Evolutionary conservation across 2,329 filamentous ascomycete species (phyloP).

Genomic region (Fusarium sp.): DNA sequence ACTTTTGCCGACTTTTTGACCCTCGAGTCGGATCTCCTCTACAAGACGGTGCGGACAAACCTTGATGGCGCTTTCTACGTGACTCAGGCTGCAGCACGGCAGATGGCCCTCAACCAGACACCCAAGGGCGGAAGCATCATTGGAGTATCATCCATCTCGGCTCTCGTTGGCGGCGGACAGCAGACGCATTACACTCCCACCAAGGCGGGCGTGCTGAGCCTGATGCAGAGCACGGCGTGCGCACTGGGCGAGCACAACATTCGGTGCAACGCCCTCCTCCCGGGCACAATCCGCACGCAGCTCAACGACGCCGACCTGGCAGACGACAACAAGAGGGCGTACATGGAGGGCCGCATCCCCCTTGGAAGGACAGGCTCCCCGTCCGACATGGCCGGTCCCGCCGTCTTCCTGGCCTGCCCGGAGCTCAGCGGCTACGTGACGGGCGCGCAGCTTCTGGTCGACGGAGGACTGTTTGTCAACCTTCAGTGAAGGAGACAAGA

Average conservation of each 20-base stretch:
- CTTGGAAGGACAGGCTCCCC: constrained; percentile 79
- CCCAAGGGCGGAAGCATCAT: constrained; percentile 84
- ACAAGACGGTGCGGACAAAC: constrained; percentile 81
- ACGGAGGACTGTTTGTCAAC: constrained; percentile 92
- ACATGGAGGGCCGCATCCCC: constrained; percentile 83
- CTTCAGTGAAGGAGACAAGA: constrained; percentile 69
- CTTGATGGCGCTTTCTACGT: constrained; percentile 90
- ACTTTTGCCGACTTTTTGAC: constrained; percentile 88
- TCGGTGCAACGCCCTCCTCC: constrained; percentile 85
- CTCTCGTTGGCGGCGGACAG: constrained; percentile 80
- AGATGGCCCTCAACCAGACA: constrained; percentile 76
- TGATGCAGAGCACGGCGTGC: constrained; percentile 87
- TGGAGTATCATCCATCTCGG: constrained; percentile 78
- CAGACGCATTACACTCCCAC: constrained; percentile 92
- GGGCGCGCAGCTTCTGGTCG: constrained; percentile 85
- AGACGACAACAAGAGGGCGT: constrained; percentile 86
- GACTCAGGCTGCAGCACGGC: constrained; percentile 84
- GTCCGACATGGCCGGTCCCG: constrained; percentile 83
- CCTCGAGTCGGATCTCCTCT: constrained; percentile 76
- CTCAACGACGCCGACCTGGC: constrained; percentile 85
- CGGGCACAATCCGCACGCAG: constrained; percentile 86
- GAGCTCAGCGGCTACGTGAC: constrained; percentile 85
- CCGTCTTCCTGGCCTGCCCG: constrained; percentile 85
- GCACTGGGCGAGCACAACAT: constrained; percentile 82
- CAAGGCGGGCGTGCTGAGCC: constrained; percentile 82